Evolutionary conservation across 73 alveolate species (phyloP).

Genomic region (Stentor coeruleus): DNA sequence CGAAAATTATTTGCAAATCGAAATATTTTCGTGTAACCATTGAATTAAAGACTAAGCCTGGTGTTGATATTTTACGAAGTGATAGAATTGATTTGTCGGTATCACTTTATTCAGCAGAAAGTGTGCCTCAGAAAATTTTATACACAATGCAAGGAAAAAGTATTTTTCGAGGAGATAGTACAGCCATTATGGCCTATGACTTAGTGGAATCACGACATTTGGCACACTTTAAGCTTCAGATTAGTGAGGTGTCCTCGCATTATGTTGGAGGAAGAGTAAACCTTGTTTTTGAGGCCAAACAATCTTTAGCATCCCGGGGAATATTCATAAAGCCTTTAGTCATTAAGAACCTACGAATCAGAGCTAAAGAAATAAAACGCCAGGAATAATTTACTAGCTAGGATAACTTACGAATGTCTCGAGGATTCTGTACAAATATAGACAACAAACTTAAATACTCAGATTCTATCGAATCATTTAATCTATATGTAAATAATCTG

Average conservation of each 20-base stretch:
- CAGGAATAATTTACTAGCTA: too few species aligned
- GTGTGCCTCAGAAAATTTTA: neutral
- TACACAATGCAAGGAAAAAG: neutral
- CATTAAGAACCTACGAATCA: neutral
- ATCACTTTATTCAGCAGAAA: neutral
- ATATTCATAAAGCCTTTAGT: neutral
- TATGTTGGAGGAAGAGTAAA: neutral
- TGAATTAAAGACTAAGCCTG: neutral
- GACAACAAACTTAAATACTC: too few species aligned
- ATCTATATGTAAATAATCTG: too few species aligned
- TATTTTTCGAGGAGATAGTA: neutral
- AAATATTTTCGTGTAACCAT: neutral
- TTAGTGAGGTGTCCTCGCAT: neutral
- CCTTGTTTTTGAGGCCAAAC: neutral
- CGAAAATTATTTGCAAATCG: neutral
- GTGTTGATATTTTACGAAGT: neutral
- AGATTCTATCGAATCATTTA: too few species aligned
- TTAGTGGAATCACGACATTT: neutral
- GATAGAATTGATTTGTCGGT: neutral
- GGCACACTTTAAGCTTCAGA: neutral
- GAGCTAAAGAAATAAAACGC: constrained; percentile 1
- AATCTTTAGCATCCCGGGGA: neutral
- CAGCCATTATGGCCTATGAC: neutral
- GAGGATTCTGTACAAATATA: too few species aligned
- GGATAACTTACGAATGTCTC: too few species aligned